phyloP scores from a whole-genome alignment of 1,284 basidiomycete species.

The Heterobasidion irregulare region DNA sequence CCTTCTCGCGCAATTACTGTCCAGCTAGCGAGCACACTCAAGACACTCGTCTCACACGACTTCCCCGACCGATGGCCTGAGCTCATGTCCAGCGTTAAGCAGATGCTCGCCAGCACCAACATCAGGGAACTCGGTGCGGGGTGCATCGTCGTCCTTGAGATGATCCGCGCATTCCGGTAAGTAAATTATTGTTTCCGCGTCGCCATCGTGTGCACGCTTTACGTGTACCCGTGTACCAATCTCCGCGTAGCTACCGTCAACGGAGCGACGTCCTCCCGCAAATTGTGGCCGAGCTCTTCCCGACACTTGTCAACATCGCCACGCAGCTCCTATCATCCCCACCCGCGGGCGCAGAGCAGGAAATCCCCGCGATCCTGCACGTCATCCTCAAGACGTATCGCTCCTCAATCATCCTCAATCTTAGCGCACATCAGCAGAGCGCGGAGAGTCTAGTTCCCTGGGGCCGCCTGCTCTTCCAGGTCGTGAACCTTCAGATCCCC shows the following conservation, averaged over 20 bases:
- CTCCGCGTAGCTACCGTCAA: slow-evolving; percentile 51
- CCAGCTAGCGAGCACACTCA: slow-evolving; percentile 66
- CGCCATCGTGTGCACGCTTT: background rate
- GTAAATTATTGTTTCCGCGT: slow-evolving; percentile 2
- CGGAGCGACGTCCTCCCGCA: slow-evolving; percentile 47
- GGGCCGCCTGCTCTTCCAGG: slow-evolving; percentile 74
- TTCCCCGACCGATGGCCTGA: slow-evolving; percentile 71
- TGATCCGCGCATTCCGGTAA: slow-evolving; percentile 64
- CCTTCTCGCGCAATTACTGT: slow-evolving; percentile 62
- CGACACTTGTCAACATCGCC: slow-evolving; percentile 64
- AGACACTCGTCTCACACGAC: slow-evolving; percentile 63
- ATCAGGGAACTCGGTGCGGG: slow-evolving; percentile 73
- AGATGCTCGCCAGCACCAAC: slow-evolving; percentile 51
- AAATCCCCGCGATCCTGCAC: slow-evolving; percentile 73
- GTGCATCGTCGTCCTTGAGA: slow-evolving; percentile 66
- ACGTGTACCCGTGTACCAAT: background rate
- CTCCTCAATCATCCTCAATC: slow-evolving; percentile 64
- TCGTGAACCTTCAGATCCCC: slow-evolving; percentile 65
- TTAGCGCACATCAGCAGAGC: slow-evolving; percentile 68
- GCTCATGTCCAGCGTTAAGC: slow-evolving; percentile 54
- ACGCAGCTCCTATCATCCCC: slow-evolving; percentile 54
- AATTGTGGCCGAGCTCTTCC: slow-evolving; percentile 60
- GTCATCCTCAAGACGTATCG: slow-evolving; percentile 80
- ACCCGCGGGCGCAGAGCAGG: slow-evolving; percentile 45
- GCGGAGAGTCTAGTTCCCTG: slow-evolving; percentile 72